Base-by-base conservation (phyloP, 192 early-diverging fungal genomes). In the Entophlyctis luteolus region DNA sequence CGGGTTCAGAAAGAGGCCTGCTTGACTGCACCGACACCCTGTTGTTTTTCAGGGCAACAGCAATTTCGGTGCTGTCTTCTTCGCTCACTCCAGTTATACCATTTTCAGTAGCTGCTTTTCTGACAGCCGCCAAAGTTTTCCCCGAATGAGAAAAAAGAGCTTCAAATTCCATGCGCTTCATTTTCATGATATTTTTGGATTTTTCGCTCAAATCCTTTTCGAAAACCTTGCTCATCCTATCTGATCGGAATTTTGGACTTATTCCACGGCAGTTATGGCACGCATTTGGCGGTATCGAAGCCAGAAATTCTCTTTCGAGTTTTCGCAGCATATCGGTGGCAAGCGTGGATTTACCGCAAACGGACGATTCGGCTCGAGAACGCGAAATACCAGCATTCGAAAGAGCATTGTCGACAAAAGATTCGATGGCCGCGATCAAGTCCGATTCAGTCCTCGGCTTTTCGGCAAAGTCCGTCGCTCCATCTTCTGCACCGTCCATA, bases 141-240 rank as follows among this genome's bases (percentile, higher is more conserved):
- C 60, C 60, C 2, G n/a, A 10, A 10, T 48, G 6, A 18, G 37
- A 22, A 46, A 77, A 77, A 55, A 77, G 38, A 16, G 70, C 69
- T 45, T 77, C 59, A 36, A 75, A 76, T 50, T 37, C 72, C 28
- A 92, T 34, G 10, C 81, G 81, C 63, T 81, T 83, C 1, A 79
- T 71, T 22, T 81, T 72, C 88, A 92, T 89, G 3, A 39, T 37
- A 0, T 70, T 62, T 65, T 80, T 79, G 59, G 86, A 76, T 72
- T 92, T 95, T 55, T 79, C 79, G 33, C 74, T 65, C 68, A 94
- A 75, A 47, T 84, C 78, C 62, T 86, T 84, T 67, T 90, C 80
- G 80, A 96, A 96, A 25, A 97, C 78, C 76, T 96, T 96, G 58
- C 85, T 77, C 62, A 83, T 77, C 4, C 91, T 91, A 59, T 95